phyloP scores from a whole-genome alignment of 179 eudicot species.

The Corrigiola litoralis region DNA sequence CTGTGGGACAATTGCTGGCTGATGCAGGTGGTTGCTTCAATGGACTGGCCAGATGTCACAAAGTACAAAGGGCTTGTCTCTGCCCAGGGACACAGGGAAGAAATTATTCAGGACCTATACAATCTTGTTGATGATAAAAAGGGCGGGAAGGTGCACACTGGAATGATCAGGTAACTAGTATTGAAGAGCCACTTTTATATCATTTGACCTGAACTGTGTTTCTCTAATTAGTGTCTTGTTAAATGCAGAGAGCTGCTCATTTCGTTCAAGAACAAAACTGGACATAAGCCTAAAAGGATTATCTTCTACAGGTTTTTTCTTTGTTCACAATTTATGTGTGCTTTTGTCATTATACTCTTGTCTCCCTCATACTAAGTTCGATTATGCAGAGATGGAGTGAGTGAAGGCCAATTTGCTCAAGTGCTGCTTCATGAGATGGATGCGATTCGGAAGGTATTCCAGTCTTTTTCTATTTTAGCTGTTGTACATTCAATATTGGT shows the following conservation, averaged over 20 bases:
- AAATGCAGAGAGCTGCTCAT: constrained; percentile 53
- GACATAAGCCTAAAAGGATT: constrained; percentile 47
- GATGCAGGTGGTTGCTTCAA: constrained; percentile 63
- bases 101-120: constrained; percentile 66
- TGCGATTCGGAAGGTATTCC: constrained; percentile 68
- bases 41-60: constrained; percentile 87
- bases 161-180: constrained; percentile 53
- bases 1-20: too few relatives aligned
- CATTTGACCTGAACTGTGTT: background rate
- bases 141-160: constrained; percentile 35
- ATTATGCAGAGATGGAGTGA: constrained; percentile 73
- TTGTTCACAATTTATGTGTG: background rate
- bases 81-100: constrained; percentile 67
- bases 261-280: constrained; percentile 32
- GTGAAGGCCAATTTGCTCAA: constrained; percentile 78
- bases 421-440: constrained; percentile 69
- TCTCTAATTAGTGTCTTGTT: background rate
- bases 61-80: constrained; percentile 61
- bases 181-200: background rate
- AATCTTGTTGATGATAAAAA: constrained; percentile 36
- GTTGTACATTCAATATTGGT: too few relatives aligned
- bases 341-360: background rate
- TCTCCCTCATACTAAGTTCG: background rate
- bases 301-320: constrained; percentile 63
- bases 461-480: background rate